Conservation (phyloP, 192 early-diverging fungal species). For the Piromyces finnis region DNA sequence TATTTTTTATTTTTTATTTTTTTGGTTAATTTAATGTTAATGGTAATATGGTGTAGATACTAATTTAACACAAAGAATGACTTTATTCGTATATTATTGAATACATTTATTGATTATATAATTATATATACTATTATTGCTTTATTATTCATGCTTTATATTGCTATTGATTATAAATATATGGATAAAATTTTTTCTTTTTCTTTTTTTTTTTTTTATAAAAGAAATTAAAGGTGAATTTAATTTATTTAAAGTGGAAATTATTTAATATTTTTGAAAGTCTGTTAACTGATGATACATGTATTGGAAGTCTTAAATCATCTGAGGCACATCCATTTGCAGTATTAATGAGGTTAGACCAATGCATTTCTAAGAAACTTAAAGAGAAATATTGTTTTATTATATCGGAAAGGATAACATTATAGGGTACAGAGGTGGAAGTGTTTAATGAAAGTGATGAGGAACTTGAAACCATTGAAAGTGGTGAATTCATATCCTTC, state of each 20-base stretch:
- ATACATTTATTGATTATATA: no score
- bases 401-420: background rate
- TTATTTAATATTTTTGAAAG: background rate
- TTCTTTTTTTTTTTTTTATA: no score
- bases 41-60: no score
- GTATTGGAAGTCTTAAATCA: background rate
- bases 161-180: no score
- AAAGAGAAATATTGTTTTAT: background rate
- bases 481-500: background rate
- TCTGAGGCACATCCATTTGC: background rate
- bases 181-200: no score
- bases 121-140: no score
- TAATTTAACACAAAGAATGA: no score
- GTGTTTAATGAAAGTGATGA: background rate
- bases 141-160: no score
- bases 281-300: background rate
- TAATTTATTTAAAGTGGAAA: background rate
- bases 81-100: no score
- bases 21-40: no score
- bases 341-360: background rate
- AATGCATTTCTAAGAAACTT: background rate
- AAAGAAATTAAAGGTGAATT: no score
- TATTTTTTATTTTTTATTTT: no score
- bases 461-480: background rate
- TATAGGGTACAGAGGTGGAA: background rate